A percentile compares a stretch with the other conserved stretches of the same genome.
These are phyloP conservation scores for Lecanicillium sp. DNA, from an alignment of 2,329 filamentous ascomycete species.

Conservation along the genomic window DNA sequence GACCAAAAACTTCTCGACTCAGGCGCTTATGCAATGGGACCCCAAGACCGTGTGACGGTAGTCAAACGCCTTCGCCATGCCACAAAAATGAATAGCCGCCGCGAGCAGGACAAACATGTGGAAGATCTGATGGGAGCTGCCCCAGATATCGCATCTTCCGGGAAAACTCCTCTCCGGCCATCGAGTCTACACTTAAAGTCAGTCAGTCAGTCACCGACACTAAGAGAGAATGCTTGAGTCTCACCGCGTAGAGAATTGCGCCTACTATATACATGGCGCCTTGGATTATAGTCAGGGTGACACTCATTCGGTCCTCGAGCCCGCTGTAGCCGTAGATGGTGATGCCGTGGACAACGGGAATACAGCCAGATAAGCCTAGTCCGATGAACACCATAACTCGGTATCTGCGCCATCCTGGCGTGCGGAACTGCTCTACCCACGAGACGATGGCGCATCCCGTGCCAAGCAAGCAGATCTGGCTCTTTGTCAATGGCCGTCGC, in stretches of 20 bases:
- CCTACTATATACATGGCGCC: constrained; percentile 82
- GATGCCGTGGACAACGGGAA: constrained; percentile 75
- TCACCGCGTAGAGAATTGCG: constrained; percentile 75
- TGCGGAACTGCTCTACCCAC: constrained; percentile 74
- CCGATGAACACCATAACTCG: constrained; percentile 83
- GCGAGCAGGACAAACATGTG: constrained; percentile 82
- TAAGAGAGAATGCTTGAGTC: constrained; percentile 19
- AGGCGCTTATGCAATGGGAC: constrained; percentile 40
- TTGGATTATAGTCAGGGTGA: constrained; percentile 72
- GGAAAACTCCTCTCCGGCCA: constrained; percentile 76
- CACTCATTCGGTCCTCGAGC: constrained; percentile 65
- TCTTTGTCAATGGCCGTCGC: constrained; percentile 8
- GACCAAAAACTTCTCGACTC: no score
- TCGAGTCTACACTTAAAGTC: constrained; percentile 51
- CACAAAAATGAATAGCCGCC: constrained; percentile 70
- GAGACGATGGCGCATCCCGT: constrained; percentile 71
- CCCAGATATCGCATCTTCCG: constrained; percentile 79
- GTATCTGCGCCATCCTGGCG: constrained; percentile 74
- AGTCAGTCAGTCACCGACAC: no score
- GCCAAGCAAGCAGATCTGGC: constrained; percentile 68
- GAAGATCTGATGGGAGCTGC: constrained; percentile 95
- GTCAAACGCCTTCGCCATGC: constrained; percentile 78
- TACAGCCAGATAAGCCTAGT: constrained; percentile 73
- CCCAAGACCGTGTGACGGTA: constrained; percentile 60
- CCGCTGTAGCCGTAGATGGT: constrained; percentile 55